Evolutionary conservation across 139 green algal genomes (phyloP).

Genomic region (Volvox africanus): DNA sequence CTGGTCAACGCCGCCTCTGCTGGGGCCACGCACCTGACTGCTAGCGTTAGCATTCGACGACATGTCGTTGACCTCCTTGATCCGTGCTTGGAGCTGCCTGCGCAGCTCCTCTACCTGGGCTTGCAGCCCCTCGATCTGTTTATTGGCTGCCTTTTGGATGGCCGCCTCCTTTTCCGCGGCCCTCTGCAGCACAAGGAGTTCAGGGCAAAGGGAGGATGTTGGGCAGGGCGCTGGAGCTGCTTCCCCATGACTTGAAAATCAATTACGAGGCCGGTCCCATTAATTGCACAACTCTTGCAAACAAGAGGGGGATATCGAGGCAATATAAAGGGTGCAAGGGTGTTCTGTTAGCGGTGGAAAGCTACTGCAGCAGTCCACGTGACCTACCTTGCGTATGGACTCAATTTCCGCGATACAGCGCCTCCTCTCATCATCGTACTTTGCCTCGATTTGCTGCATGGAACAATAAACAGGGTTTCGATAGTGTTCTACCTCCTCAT

Average conservation of each 20-base stretch:
- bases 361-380: too few species aligned
- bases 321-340: too few species aligned
- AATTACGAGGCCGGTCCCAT: too few species aligned
- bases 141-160: constrained; percentile 63
- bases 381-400: constrained; percentile 45
- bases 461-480: not conserved
- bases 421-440: constrained; percentile 67
- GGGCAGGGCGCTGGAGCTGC: too few species aligned
- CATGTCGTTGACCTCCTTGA: constrained; percentile 60
- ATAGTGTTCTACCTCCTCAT: not conserved
- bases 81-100: constrained; percentile 60
- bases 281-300: too few species aligned
- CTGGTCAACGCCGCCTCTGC: too few species aligned
- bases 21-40: constrained; percentile 39
- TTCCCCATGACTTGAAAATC: not conserved
- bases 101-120: constrained; percentile 62
- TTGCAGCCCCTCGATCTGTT: constrained; percentile 57
- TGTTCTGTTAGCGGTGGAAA: too few species aligned
- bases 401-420: constrained; percentile 60
- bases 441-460: constrained; percentile 67
- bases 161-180: constrained; percentile 56
- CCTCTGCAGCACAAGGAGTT: constrained; percentile 7
- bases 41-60: constrained; percentile 45
- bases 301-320: too few species aligned
- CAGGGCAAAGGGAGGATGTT: not conserved